Evolutionary conservation across 805 yeast species (phyloP).

Genomic region (Yarrowia divulgata): DNA sequence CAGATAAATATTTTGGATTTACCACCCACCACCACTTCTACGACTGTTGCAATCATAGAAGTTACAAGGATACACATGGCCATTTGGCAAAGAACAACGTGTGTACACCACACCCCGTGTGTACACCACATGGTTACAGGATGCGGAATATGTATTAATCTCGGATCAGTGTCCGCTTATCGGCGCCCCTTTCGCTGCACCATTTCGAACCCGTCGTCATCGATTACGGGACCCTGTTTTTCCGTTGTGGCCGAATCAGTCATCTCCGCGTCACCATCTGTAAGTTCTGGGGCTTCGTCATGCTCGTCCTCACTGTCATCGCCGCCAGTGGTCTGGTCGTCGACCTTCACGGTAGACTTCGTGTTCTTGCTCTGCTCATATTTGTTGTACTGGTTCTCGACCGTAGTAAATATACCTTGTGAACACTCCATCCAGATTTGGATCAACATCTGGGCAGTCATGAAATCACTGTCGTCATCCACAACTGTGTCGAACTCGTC

Average conservation of each 20-base stretch:
- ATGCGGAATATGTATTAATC: too few species aligned
- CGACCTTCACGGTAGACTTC: conserved; percentile 50
- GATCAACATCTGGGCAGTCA: conserved; percentile 71
- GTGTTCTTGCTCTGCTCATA: conserved; percentile 64
- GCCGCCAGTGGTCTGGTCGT: conserved; percentile 61
- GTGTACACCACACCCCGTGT: too few species aligned
- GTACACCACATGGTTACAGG: too few species aligned
- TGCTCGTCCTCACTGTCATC: conserved; percentile 58
- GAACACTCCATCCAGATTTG: conserved; percentile 70
- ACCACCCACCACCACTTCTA: too few species aligned
- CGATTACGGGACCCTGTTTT: conserved; percentile 70
- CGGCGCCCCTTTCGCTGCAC: conserved; percentile 61
- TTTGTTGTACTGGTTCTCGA: conserved; percentile 65
- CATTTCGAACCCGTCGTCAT: conserved; percentile 93
- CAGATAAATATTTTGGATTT: too few species aligned
- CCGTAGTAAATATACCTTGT: conserved; percentile 58
- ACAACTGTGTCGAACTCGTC: conserved; percentile 92
- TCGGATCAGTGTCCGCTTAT: not conserved
- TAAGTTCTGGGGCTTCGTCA: conserved; percentile 52
- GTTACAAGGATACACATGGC: too few species aligned
- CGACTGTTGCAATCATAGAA: too few species aligned
- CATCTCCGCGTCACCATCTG: conserved; percentile 51
- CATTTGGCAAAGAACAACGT: too few species aligned
- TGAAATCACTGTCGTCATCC: conserved; percentile 87
- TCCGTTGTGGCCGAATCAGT: conserved; percentile 49